Evolutionary conservation across 768 basidiomycete genomes (phyloP).

Genomic region (Rubroboletus satanas): DNA sequence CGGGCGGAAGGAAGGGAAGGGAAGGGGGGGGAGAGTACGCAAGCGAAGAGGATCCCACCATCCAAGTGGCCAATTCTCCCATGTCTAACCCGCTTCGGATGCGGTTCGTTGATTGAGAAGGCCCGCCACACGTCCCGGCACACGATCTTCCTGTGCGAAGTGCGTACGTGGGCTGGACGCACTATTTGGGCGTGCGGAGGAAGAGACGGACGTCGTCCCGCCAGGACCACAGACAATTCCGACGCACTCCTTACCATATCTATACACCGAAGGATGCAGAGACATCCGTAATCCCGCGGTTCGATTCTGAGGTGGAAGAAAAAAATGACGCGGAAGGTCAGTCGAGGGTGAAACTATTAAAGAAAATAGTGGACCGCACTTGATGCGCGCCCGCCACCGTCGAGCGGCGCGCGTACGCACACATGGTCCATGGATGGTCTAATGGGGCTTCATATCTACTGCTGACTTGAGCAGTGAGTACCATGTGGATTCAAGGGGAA

Average conservation of each 20-base stretch:
- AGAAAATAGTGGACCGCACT: background rate
- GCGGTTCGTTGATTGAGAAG: constrained; percentile 1
- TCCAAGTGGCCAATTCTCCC: background rate
- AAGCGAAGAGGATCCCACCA: background rate
- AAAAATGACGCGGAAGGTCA: background rate
- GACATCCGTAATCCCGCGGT: background rate
- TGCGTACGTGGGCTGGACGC: background rate
- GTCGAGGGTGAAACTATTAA: background rate
- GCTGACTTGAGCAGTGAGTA: background rate
- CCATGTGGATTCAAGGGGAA: background rate
- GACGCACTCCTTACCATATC: background rate
- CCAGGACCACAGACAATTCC: background rate
- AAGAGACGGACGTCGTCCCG: background rate
- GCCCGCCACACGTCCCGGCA: background rate
- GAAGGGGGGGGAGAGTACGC: background rate
- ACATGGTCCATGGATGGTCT: background rate
- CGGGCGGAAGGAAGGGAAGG: background rate
- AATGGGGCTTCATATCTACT: background rate
- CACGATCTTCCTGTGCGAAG: background rate
- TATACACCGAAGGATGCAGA: background rate
- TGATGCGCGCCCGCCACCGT: background rate
- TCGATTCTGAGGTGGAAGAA: background rate
- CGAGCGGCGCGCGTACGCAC: background rate
- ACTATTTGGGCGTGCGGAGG: background rate
- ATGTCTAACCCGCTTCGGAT: background rate